Percentiles rank a stretch among this genome's conserved stretches.
Conservation (phyloP, 371 early-diverging fungal species). For the Zancudomyces culisetae region DNA sequence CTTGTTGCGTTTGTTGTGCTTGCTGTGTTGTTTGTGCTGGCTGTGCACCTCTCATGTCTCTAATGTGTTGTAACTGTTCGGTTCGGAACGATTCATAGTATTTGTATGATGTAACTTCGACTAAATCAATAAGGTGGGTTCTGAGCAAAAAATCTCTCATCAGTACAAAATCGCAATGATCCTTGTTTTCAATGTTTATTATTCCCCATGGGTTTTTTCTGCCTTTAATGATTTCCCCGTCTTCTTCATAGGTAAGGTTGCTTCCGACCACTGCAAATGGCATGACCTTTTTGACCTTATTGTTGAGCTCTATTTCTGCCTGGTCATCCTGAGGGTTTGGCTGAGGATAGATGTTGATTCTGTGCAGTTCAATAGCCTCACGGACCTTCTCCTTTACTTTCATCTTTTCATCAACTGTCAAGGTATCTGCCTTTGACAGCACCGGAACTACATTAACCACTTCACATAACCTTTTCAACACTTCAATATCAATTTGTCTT, state of each 20-base stretch:
- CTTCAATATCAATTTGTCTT: slow-evolving; percentile 90
- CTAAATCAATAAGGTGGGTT: slow-evolving; percentile 66
- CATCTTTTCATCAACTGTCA: slow-evolving; percentile 46
- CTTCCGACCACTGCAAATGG: slow-evolving; percentile 78
- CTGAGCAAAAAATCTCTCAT: slow-evolving; percentile 68
- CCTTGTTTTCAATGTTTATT: slow-evolving; percentile 80
- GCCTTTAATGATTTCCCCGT: slow-evolving; percentile 72
- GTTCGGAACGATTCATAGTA: slow-evolving; percentile 79
- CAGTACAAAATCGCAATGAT: slow-evolving; percentile 78
- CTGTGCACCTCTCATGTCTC: slow-evolving; percentile 24
- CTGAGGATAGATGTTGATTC: slow-evolving; percentile 76
- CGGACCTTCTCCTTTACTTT: slow-evolving; percentile 62
- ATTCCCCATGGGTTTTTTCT: slow-evolving; percentile 93
- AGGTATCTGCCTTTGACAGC: slow-evolving; percentile 58
- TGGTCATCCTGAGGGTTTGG: slow-evolving; percentile 61
- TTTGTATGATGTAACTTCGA: slow-evolving; percentile 66
- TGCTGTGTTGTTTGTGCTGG: slow-evolving; percentile 6
- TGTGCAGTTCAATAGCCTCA: slow-evolving; percentile 82
- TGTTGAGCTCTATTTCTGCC: slow-evolving; percentile 49
- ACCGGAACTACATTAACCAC: slow-evolving; percentile 94
- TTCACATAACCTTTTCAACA: slow-evolving; percentile 82
- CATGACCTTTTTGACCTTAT: slow-evolving; percentile 50
- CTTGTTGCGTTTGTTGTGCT: no score
- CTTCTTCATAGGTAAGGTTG: slow-evolving; percentile 55
- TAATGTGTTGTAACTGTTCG: slow-evolving; percentile 26